Base-by-base conservation (phyloP, 306 rosid species). In the Luffa aegyptiaca region DNA sequence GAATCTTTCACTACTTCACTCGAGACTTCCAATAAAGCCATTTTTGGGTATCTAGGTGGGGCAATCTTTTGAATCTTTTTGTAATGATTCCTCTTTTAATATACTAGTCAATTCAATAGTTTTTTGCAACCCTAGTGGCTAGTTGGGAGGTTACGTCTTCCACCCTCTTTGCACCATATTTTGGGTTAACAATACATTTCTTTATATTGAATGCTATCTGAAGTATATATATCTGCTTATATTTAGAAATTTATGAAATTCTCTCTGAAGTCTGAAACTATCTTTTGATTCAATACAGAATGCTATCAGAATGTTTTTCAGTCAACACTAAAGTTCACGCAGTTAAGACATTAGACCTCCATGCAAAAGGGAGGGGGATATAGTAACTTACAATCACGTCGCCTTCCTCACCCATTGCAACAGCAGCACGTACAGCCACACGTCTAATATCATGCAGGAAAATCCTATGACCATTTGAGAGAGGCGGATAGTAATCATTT, bases 361-460 rank as follows among this genome's bases (percentile, higher is more conserved):
- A 45, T 45, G 11, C 76, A 21, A 59, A 65, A 3, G 76, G 64
- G 79, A 81, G n/a, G 79, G 83, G 84, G 89, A 26, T 87, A 82
- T 62, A 76, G 80, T 78, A 87, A 93, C 99, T 95, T 90, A 91
- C 97, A 85, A 95, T 93, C 82, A 95, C 88, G 84, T 95, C 99
- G 68, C 94, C 97, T 87, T 93, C 99, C 90, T 95, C 99, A 12
- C 97, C 97, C 97, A 95, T 93, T 83, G 99, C 99, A 84, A 95
- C 97, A 18, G 97, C 93, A 86, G 92, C 90, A 55, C 99, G 96
- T 77, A 93, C 97, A 56, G 94, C 97, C 58, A 91, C 96, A 83
- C 92, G 82, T 88, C 97, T 88, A 70, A 95, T 88, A 84, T 93
- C 99, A 86, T 95, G 97, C 68, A 93, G 89, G 85, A 95, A 95